phyloP scores from a whole-genome alignment of 2,329 filamentous ascomycete species.

The Aspergillus hortae region DNA sequence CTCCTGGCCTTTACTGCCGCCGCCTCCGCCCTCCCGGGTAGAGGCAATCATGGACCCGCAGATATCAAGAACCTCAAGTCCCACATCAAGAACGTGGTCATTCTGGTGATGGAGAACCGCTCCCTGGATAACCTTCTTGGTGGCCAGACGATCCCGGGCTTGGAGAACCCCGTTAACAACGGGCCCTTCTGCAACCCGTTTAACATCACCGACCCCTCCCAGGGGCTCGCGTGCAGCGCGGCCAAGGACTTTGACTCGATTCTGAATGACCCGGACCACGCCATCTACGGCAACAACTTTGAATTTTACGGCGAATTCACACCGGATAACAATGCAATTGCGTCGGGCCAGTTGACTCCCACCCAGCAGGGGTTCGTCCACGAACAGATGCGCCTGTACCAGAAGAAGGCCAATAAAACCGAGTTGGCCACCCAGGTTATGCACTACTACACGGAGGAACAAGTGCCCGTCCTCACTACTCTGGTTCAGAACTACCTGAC shows the following conservation, averaged over 20 bases:
- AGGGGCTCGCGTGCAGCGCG: constrained; percentile 28
- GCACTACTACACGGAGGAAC: constrained; percentile 44
- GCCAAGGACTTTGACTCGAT: constrained; percentile 41
- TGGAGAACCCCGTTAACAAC: constrained; percentile 43
- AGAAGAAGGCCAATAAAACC: constrained; percentile 25
- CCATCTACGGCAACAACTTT: constrained; percentile 43
- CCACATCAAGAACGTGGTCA: constrained; percentile 37
- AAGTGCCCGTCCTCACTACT: constrained; percentile 41
- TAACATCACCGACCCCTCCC: constrained; percentile 30
- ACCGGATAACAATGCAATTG: constrained; percentile 37
- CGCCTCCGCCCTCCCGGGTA: constrained; percentile 6
- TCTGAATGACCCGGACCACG: constrained; percentile 42
- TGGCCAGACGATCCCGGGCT: constrained; percentile 35
- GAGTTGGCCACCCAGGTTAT: constrained; percentile 40
- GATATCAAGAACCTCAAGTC: constrained; percentile 26
- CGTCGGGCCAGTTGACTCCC: constrained; percentile 27
- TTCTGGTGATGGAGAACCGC: constrained; percentile 21
- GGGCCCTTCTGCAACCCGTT: constrained; percentile 43
- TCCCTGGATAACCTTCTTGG: constrained; percentile 46
- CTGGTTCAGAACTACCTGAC: constrained; percentile 41
- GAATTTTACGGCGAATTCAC: constrained; percentile 43
- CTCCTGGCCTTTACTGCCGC: constrained; percentile 23
- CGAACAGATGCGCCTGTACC: constrained; percentile 38
- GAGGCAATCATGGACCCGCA: constrained; percentile 6
- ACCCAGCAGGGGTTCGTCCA: constrained; percentile 40